These are phyloP conservation scores for Amphirosellinia nigrospora DNA, from an alignment of 495 filamentous ascomycete genomes.

Conservation along the genomic window DNA sequence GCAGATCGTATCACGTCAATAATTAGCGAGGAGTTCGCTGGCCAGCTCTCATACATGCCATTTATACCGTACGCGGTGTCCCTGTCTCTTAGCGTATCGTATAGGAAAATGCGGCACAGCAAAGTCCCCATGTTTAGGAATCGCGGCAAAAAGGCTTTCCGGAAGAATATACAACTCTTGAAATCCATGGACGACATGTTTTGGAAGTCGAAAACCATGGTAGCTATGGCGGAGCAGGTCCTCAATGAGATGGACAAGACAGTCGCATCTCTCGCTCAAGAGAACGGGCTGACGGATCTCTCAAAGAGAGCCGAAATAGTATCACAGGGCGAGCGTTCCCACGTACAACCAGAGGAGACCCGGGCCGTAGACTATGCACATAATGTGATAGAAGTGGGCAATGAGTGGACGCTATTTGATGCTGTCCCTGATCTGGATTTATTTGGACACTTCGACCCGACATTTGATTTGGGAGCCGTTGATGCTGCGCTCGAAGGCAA, in stretches of 20 bases:
- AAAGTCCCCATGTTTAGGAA: conserved; percentile 66
- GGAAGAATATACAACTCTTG: conserved; percentile 62
- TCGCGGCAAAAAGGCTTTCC: conserved; percentile 65
- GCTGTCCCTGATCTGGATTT: conserved; percentile 46
- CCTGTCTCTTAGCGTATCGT: conserved; percentile 71
- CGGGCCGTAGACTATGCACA: conserved; percentile 19
- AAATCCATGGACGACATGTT: conserved; percentile 62
- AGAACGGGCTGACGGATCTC: conserved; percentile 31
- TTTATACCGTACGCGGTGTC: conserved; percentile 72
- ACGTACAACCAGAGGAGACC: conserved; percentile 21
- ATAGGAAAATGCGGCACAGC: conserved; percentile 72
- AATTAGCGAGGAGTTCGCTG: conserved; percentile 58
- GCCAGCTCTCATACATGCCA: conserved; percentile 63
- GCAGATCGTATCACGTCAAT: conserved; percentile 69
- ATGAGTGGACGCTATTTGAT: conserved; percentile 42
- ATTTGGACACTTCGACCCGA: conserved; percentile 53
- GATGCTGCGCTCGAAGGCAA: conserved; percentile 50
- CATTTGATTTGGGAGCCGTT: conserved; percentile 49
- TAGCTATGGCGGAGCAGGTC: conserved; percentile 43
- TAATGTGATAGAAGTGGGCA: conserved; percentile 23
- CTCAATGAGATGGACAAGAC: conserved; percentile 49
- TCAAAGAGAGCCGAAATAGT: conserved; percentile 31
- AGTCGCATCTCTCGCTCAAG: conserved; percentile 40
- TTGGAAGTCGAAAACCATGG: conserved; percentile 52
- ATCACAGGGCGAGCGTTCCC: conserved; percentile 22